phyloP scores from a whole-genome alignment of 2,329 filamentous ascomycete genomes.

The Teratosphaeriaceae sp. region DNA sequence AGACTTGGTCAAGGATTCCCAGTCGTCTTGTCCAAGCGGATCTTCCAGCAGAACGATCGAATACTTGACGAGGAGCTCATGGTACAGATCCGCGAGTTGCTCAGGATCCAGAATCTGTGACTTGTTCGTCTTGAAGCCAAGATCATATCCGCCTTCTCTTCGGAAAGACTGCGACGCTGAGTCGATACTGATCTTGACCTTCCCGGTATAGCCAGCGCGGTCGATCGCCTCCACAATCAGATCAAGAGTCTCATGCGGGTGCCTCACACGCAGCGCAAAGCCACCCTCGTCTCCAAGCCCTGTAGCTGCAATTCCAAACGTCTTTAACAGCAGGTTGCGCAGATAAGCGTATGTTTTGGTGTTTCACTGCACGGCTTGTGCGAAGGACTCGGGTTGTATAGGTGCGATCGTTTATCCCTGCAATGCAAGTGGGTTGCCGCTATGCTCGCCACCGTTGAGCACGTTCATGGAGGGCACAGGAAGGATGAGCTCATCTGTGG shows the following conservation, averaged over 20 bases:
- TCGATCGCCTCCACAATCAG: conserved; percentile 18
- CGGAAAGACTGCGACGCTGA: conserved; percentile 37
- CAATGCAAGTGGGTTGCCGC: conserved; percentile 56
- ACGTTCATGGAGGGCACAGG: conserved; percentile 93
- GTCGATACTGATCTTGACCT: conserved; percentile 36
- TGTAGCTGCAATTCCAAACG: conserved; percentile 16
- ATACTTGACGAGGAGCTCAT: conserved; percentile 28
- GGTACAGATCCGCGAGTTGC: conserved; percentile 29
- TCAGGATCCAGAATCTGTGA: conserved; percentile 16
- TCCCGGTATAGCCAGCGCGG: conserved; percentile 19
- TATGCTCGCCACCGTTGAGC: conserved; percentile 59
- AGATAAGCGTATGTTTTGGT: conserved; percentile 19
- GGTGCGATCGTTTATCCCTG: conserved; percentile 97
- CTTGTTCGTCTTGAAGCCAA: conserved; percentile 32
- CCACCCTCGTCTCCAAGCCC: conserved; percentile 22
- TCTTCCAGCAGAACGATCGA: conserved; percentile 37
- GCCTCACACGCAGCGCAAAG: conserved; percentile 20
- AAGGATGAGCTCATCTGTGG: conserved; percentile 86
- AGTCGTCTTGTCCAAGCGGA: conserved; percentile 38
- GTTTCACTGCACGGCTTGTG: conserved; percentile 3
- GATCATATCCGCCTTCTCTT: conserved; percentile 28
- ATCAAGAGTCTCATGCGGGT: conserved; percentile 17
- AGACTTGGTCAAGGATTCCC: conserved; percentile 32
- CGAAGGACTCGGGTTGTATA: conserved; percentile 8
- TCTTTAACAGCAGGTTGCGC: conserved; percentile 14